Percentiles rank a stretch among this genome's conserved stretches.
phyloP scores from a whole-genome alignment of 2,329 filamentous ascomycete species.

The Aspergillus sp. region DNA sequence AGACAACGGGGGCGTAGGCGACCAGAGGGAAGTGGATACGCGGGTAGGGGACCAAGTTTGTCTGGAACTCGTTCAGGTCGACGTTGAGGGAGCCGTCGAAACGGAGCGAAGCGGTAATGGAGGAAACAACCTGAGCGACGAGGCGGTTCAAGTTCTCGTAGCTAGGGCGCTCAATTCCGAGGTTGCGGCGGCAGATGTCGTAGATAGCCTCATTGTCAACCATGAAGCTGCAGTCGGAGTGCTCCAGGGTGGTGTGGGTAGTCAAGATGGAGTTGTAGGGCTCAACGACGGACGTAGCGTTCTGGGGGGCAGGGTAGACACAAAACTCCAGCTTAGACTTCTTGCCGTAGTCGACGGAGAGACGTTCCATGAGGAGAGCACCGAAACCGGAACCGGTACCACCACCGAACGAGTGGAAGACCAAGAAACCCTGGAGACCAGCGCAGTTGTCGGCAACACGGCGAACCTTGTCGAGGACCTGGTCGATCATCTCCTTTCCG shows the following conservation, averaged over 20 bases:
- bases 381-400: constrained; percentile 98
- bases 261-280: constrained; percentile 99
- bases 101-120: constrained; percentile 94
- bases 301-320: constrained; percentile 96
- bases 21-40: constrained; percentile 99
- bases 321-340: constrained; percentile 99
- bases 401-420: constrained; percentile 99
- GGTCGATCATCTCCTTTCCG: constrained; percentile 98
- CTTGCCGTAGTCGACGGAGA: constrained; percentile 99
- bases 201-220: constrained; percentile 99
- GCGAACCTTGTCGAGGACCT: constrained; percentile 95
- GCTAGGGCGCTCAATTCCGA: constrained; percentile 94
- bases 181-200: constrained; percentile 97
- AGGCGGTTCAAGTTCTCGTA: constrained; percentile 98
- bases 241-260: constrained; percentile 97
- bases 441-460: constrained; percentile 96
- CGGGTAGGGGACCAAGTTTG: constrained; percentile 96
- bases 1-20: constrained; percentile 90
- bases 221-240: constrained; percentile 99
- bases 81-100: constrained; percentile 99
- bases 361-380: constrained; percentile 95
- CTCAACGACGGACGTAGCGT: constrained; percentile 95
- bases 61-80: constrained; percentile 99
- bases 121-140: constrained; percentile 97
- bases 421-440: constrained; percentile 96